Conservation (phyloP, 2,329 filamentous ascomycete species). For the Aureobasidium sp. region DNA sequence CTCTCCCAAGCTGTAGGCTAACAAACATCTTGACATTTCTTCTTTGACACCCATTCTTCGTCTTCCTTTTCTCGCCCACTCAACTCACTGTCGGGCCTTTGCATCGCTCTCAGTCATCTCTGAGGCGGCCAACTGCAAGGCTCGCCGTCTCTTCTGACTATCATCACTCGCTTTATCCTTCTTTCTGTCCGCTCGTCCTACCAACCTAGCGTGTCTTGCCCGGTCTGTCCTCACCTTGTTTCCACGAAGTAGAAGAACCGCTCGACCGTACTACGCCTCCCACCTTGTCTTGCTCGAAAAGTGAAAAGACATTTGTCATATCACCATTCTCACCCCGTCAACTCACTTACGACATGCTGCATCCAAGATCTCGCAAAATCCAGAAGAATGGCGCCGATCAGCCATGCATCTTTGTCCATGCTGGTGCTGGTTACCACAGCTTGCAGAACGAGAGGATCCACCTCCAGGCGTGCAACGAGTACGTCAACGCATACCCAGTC, state of each 20-base stretch:
- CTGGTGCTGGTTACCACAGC: slow-evolving; percentile 91
- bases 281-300: too few relatives aligned
- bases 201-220: not conserved
- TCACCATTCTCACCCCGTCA: not conserved
- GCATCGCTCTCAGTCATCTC: not conserved
- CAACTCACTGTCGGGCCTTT: not conserved
- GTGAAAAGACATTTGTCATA: not conserved
- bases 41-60: not conserved
- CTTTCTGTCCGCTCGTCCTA: not conserved
- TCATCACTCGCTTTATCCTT: slow-evolving; percentile 13
- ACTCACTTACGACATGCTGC: slow-evolving; percentile 29
- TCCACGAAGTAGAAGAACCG: not conserved
- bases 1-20: not conserved
- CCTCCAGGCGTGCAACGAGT: slow-evolving; percentile 83
- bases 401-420: slow-evolving; percentile 87
- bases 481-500: slow-evolving; percentile 34
- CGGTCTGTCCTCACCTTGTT: not conserved
- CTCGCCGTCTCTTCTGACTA: not conserved
- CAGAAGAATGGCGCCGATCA: slow-evolving; percentile 39
- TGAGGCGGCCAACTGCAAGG: not conserved
- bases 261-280: not conserved
- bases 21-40: slow-evolving; percentile 4
- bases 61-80: not conserved
- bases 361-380: slow-evolving; percentile 23
- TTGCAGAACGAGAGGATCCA: slow-evolving; percentile 77